Base-by-base conservation (phyloP, 257 asterid genomes). In the Dorcoceras hygrometricum region DNA sequence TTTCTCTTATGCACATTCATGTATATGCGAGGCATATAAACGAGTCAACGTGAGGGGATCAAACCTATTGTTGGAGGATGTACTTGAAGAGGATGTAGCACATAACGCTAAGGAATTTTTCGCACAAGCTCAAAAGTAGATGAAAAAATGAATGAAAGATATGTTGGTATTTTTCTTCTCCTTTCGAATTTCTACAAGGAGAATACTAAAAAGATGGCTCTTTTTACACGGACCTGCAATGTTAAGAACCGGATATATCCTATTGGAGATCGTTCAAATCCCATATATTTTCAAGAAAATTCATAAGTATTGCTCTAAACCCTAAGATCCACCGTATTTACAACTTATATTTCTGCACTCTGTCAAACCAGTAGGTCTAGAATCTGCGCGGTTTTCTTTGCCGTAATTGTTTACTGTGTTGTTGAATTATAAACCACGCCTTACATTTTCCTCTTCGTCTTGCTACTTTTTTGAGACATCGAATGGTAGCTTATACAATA, bases 1-100 rank as follows among this genome's bases (percentile, higher is more conserved):
- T 59, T 54, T 22, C 23, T 24, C 36, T 28, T 9, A 23, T 8
- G 60, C 10, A 60, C 29, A 25, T 26, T 23, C 19, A 27, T 39
- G n/a, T 48, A 31, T 54, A 23, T 43, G 23, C 56, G 63, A 23
- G 8, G 53, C 39, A 39, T 23, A 23, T 19, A 29, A 43, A 39
- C 24, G 82, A 87, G 96, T 73, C 69, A 86, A 78, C 24, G 56
- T 78, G 25, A 74, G 56, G 72, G 97, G 97, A 67, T 90, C 94
- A 4, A 96, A 92, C 75, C 65, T 93, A 62, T 71, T 93, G 70
- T 77, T 93, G 80, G 97, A 86, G 81, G 97, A 97, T 12, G 73
- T 93, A 27, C 65, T 90, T 50, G 97, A 93, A 86, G 95, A 87
- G 71, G 90, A 86, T 56, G 95, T 92, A 70, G 98, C 98, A n/a